A percentile compares a stretch with the other conserved stretches of the same genome.
phyloP scores from a whole-genome alignment of 177 flowering plant genomes.

The Vitis hybrid region DNA sequence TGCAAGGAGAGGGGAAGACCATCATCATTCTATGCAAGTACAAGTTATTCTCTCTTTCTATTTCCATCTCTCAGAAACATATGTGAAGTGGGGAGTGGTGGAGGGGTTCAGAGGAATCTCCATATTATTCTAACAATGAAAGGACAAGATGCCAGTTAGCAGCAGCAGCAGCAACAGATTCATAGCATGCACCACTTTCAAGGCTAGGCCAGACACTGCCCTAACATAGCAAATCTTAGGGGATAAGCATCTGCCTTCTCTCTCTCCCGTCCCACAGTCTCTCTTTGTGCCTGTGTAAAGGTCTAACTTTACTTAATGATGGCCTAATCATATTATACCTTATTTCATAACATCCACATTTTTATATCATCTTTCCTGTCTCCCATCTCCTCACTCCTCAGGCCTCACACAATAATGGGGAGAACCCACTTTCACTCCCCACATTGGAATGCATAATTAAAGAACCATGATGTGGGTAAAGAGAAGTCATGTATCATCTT shows the following conservation, averaged over 20 bases:
- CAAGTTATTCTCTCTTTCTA: neutral
- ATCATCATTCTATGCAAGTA: neutral
- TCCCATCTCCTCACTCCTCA: slow-evolving; percentile 1
- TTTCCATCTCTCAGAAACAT: neutral
- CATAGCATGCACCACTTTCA: slow-evolving; percentile 11
- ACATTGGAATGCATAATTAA: no score
- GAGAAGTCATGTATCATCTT: no score
- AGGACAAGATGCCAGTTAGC: slow-evolving; percentile 1
- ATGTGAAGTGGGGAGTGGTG: neutral
- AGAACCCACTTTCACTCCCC: no score
- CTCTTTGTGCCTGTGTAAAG: neutral
- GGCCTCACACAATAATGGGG: neutral
- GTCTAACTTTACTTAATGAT: slow-evolving; percentile 17
- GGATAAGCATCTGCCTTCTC: slow-evolving; percentile 3
- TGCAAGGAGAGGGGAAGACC: neutral
- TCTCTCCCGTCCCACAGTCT: neutral
- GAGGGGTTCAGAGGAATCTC: slow-evolving; percentile 20
- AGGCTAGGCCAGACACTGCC: slow-evolving; percentile 9
- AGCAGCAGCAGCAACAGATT: no score
- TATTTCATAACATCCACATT: neutral
- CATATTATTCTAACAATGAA: slow-evolving; percentile 1
- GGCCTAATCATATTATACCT: slow-evolving; percentile 15
- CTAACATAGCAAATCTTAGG: slow-evolving; percentile 17
- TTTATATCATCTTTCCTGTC: neutral
- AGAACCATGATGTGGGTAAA: no score